phyloP scores from a whole-genome alignment of 768 basidiomycete species.

The Russula sp. region DNA sequence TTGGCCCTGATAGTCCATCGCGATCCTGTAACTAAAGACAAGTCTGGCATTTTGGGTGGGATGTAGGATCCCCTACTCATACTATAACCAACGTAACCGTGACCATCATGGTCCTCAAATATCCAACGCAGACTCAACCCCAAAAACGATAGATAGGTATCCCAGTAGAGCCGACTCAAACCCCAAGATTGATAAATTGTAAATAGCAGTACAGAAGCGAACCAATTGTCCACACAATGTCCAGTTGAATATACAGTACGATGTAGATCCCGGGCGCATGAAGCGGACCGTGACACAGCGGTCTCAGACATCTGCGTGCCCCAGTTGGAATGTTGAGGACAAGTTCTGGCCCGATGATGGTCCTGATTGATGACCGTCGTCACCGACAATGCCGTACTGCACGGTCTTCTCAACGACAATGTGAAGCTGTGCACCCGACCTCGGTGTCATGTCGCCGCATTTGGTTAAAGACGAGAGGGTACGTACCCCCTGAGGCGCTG shows the following conservation, averaged over 20 bases:
- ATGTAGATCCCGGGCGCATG: background rate
- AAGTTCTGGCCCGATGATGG: background rate
- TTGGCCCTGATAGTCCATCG: too few species aligned
- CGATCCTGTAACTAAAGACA: too few species aligned
- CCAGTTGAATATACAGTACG: background rate
- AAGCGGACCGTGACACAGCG: background rate
- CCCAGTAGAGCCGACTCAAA: background rate
- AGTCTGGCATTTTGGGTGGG: too few species aligned
- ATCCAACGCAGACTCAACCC: too few species aligned
- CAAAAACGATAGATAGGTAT: background rate
- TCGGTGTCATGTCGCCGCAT: background rate
- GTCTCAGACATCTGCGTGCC: background rate
- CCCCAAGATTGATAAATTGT: too few species aligned
- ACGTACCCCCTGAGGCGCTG: background rate
- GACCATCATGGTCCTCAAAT: too few species aligned
- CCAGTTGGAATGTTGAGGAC: background rate
- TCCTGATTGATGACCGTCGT: background rate
- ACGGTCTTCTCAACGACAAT: slow-evolving; percentile 23
- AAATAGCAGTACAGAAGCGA: background rate
- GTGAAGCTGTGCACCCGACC: slow-evolving; percentile 9
- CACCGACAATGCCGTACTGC: slow-evolving; percentile 9
- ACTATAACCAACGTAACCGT: too few species aligned
- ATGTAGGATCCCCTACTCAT: too few species aligned
- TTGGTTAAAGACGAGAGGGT: background rate
- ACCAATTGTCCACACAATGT: too few species aligned